A percentile compares a stretch with the other conserved stretches of the same genome.
Conservation (phyloP, 2,329 filamentous ascomycete genomes). For the Diplodia scrobiculata region DNA sequence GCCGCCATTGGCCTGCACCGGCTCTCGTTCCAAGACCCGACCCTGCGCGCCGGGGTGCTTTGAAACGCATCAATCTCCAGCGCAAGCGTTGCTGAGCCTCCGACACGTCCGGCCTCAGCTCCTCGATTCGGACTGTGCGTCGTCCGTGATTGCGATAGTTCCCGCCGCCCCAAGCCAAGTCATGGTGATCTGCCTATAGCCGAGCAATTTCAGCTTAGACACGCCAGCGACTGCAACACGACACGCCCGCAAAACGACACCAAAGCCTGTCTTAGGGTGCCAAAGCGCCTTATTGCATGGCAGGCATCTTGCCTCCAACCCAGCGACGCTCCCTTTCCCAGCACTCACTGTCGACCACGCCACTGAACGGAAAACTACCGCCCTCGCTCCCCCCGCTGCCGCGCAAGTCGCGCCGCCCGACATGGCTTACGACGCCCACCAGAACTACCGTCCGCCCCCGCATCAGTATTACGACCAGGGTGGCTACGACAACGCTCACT, state of each 20-base stretch:
- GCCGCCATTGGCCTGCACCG: constrained; percentile 17
- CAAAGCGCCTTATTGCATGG: constrained; percentile 24
- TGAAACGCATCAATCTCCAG: constrained; percentile 26
- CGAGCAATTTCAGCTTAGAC: constrained; percentile 24
- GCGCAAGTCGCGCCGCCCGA: constrained; percentile 24
- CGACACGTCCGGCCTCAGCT: constrained; percentile 22
- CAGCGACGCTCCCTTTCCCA: not conserved
- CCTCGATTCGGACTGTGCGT: constrained; percentile 2
- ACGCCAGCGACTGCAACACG: constrained; percentile 5
- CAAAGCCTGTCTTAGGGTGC: constrained; percentile 12
- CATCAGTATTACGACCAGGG: constrained; percentile 42
- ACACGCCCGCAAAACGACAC: constrained; percentile 4
- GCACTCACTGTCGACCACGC: not conserved
- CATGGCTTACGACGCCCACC: constrained; percentile 48
- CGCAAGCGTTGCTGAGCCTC: constrained; percentile 25
- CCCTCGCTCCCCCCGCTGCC: constrained; percentile 6
- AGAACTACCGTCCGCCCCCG: constrained; percentile 41
- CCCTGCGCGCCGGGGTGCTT: constrained; percentile 23
- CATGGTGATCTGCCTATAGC: constrained; percentile 24
- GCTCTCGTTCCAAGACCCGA: not conserved
- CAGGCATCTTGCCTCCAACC: constrained; percentile 1
- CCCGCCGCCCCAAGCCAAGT: constrained; percentile 4
- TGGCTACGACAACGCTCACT: constrained; percentile 33
- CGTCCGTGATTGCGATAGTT: constrained; percentile 17
- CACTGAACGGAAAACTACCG: not conserved